Percentiles rank a stretch among this genome's conserved stretches.
Evolutionary conservation across 495 filamentous ascomycete genomes (phyloP).

Genomic region (Penicillium canescens): DNA sequence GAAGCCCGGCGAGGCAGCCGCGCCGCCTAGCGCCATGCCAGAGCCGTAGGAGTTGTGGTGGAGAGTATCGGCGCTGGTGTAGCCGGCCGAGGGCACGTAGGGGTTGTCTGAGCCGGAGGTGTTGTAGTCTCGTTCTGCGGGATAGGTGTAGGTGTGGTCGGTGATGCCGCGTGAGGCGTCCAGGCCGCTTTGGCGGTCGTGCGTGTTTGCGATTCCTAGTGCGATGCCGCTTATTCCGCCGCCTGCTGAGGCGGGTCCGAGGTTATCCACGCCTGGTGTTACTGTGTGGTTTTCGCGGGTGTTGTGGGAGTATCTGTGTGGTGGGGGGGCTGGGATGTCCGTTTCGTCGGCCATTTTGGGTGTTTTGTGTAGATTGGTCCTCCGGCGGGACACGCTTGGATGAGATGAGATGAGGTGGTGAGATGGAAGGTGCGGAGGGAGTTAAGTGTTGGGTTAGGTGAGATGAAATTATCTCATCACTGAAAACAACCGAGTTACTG

Average conservation of each 20-base stretch:
- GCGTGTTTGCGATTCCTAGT: slow-evolving; percentile 68
- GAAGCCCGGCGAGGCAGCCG: slow-evolving; percentile 38
- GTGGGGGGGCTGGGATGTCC: slow-evolving; percentile 15
- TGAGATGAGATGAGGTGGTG: neutral
- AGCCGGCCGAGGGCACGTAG: slow-evolving; percentile 37
- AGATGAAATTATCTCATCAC: neutral
- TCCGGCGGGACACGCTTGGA: neutral
- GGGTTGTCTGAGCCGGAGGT: slow-evolving; percentile 46
- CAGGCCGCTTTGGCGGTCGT: slow-evolving; percentile 70
- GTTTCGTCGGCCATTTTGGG: slow-evolving; percentile 12
- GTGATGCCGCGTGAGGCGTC: slow-evolving; percentile 60
- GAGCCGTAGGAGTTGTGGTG: slow-evolving; percentile 41
- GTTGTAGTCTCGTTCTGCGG: slow-evolving; percentile 46
- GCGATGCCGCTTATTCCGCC: slow-evolving; percentile 80
- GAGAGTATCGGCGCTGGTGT: slow-evolving; percentile 28
- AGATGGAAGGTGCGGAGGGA: neutral
- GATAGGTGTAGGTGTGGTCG: slow-evolving; percentile 33
- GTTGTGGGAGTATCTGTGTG: slow-evolving; percentile 11
- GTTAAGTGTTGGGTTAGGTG: neutral
- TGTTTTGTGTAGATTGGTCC: neutral
- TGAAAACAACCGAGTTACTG: too few species aligned
- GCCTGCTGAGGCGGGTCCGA: slow-evolving; percentile 67
- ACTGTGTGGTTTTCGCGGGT: slow-evolving; percentile 49
- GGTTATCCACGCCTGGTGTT: slow-evolving; percentile 76
- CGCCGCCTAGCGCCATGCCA: slow-evolving; percentile 33